phyloP scores from a whole-genome alignment of 1,284 basidiomycete species.

The Laetiporus sulphureus region DNA sequence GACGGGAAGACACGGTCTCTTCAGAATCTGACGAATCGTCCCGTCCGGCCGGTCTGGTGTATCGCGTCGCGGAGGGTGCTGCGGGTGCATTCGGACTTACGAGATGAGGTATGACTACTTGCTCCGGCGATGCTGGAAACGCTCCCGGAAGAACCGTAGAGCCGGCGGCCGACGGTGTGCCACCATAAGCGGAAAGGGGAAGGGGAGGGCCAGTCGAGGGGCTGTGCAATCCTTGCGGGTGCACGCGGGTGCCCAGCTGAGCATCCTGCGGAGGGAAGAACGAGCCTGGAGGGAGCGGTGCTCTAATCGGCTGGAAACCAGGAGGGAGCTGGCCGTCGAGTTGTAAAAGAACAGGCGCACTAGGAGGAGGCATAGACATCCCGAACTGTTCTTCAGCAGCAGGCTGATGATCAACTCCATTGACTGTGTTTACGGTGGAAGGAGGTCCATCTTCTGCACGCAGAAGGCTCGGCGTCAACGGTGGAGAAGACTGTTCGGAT shows the following conservation, averaged over 20 bases:
- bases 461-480: slow-evolving; percentile 13
- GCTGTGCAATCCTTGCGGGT: slow-evolving; percentile 1
- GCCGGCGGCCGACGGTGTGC: slow-evolving; percentile 12
- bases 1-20: slow-evolving; percentile 19
- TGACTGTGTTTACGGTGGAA: slow-evolving; percentile 1
- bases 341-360: slow-evolving; percentile 6
- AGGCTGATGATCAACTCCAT: no score
- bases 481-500: slow-evolving; percentile 14
- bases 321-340: slow-evolving; percentile 21
- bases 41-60: slow-evolving; percentile 12
- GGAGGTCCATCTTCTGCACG: slow-evolving; percentile 17
- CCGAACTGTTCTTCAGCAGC: background rate
- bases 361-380: slow-evolving; percentile 11
- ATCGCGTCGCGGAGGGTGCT: slow-evolving; percentile 12
- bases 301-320: slow-evolving; percentile 26
- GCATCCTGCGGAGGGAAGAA: slow-evolving; percentile 7
- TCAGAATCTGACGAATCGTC: slow-evolving; percentile 10
- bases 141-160: slow-evolving; percentile 10
- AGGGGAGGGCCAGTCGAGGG: slow-evolving; percentile 12
- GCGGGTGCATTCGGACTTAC: slow-evolving; percentile 5
- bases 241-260: background rate
- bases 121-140: slow-evolving; percentile 11
- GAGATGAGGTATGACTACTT: slow-evolving; percentile 15
- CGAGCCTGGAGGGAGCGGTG: slow-evolving; percentile 13
- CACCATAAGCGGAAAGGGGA: slow-evolving; percentile 12